Evolutionary conservation across 2,329 filamentous ascomycete genomes (phyloP), one percentile per base, ranked within the genome.

Genomic region (Cladosporium sp.): DNA sequence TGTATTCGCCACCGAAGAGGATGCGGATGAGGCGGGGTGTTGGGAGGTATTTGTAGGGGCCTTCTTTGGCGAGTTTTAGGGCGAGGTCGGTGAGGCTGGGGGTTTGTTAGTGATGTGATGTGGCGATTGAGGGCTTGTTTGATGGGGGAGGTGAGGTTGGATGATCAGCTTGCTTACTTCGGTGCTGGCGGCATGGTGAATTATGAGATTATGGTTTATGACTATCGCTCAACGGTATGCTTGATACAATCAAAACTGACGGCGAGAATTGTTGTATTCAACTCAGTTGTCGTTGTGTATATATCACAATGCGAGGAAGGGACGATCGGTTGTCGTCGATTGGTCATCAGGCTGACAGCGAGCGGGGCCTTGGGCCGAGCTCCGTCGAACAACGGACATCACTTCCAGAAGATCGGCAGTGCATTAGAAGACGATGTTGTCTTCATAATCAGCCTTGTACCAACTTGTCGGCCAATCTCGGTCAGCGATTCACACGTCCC

Each of bases 21-120:
- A 75, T 62, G 48, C 76, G 72, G 34, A 79, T 69, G 11, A 72
- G 68, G 26, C 76, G 72, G 3, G 70, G 68, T 1, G 77, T 75
- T 48, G 69, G 64, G 7, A 76, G 71, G 28, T 70, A 70, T 56
- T 74, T 76, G 67, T 70, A 61, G 3, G 80, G 80, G 0, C 80
- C 80, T 23, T 79, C 68, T 3, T 74, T 72, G 18, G 73, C 75
- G 32, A 82, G 77, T 61, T 76, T 78, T 67, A 78, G 71, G 61
- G 80, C 80, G 25, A 82, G 75, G 23, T 76, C 74, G 13, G 71
- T 70, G 25, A 81, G 75, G 68, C 78, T 81, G 49, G 18, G 26
- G 21, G 2, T 3, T 46, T 26, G 49, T 66, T 36, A 58, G 64
- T 54, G 49, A 28, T 28, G 28, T 28, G 14, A 25, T 28, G 51